phyloP scores from a whole-genome alignment of 148 eudicot species.

The Chenopodium album region DNA sequence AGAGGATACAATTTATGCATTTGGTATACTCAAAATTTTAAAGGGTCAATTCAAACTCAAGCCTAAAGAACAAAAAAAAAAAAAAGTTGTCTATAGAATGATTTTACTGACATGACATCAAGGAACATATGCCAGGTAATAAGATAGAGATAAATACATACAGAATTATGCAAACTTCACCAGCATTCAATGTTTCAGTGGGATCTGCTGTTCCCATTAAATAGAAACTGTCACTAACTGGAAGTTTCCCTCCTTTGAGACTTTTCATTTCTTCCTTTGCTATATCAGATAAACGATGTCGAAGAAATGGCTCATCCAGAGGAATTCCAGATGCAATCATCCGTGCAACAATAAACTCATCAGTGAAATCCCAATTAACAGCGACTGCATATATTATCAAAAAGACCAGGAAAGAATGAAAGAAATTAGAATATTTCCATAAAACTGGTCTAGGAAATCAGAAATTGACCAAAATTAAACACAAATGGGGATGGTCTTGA shows the following conservation, averaged over 20 bases:
- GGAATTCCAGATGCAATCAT: conserved; percentile 79
- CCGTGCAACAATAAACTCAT: conserved; percentile 37
- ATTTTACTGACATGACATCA: background rate
- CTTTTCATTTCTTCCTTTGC: conserved; percentile 47
- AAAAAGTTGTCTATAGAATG: no score
- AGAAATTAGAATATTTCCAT: background rate
- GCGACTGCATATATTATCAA: conserved; percentile 48
- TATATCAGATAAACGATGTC: conserved; percentile 40
- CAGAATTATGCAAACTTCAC: conserved; percentile 84
- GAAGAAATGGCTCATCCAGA: conserved; percentile 71
- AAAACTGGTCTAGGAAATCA: background rate
- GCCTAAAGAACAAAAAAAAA: no score
- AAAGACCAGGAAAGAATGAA: background rate
- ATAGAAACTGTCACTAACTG: conserved; percentile 60
- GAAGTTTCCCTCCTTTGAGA: conserved; percentile 62
- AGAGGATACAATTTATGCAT: background rate
- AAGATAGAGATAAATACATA: conserved; percentile 22
- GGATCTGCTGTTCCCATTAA: conserved; percentile 96
- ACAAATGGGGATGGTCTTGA: no score
- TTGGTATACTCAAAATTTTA: no score
- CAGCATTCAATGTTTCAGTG: conserved; percentile 46
- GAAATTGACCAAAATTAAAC: no score
- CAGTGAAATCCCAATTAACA: conserved; percentile 45
- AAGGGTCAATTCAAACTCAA: no score
- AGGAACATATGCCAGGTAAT: background rate